A percentile compares a stretch with the other conserved stretches of the same genome.
Conservation (phyloP, 1,284 basidiomycete genomes). For the Pseudozyma sp. region DNA sequence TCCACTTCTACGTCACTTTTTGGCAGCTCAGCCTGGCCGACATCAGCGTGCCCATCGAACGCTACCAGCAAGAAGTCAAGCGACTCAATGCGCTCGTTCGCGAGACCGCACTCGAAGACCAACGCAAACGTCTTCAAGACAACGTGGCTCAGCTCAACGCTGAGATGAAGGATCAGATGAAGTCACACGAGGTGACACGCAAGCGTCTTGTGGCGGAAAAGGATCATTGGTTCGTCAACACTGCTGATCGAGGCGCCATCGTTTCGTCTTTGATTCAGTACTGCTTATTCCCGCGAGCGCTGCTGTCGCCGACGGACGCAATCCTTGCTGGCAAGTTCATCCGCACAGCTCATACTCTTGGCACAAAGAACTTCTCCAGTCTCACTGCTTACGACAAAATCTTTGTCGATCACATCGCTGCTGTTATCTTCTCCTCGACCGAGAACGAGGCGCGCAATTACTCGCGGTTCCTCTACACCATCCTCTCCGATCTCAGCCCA, state of each 20-base stretch:
- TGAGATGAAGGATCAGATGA: constrained; percentile 82
- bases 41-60: constrained; percentile 65
- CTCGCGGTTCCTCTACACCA: constrained; percentile 79
- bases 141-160: constrained; percentile 65
- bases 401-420: constrained; percentile 72
- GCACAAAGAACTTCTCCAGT: constrained; percentile 87
- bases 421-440: constrained; percentile 89
- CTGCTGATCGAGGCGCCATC: constrained; percentile 36
- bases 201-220: constrained; percentile 85
- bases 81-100: constrained; percentile 54
- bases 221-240: constrained; percentile 80
- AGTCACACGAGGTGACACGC: constrained; percentile 78
- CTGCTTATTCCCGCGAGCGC: constrained; percentile 90
- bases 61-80: constrained; percentile 66
- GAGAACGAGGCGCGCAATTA: constrained; percentile 97
- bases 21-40: constrained; percentile 67
- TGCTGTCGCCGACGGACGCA: constrained; percentile 94
- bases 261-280: constrained; percentile 78
- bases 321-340: constrained; percentile 93
- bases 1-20: constrained; percentile 66
- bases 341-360: constrained; percentile 84
- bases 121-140: constrained; percentile 61
- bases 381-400: constrained; percentile 86
- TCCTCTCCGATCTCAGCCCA: constrained; percentile 79
- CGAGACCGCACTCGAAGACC: constrained; percentile 49